Conservation (phyloP, 495 filamentous ascomycete genomes). For the Penicillium malachiteum region DNA sequence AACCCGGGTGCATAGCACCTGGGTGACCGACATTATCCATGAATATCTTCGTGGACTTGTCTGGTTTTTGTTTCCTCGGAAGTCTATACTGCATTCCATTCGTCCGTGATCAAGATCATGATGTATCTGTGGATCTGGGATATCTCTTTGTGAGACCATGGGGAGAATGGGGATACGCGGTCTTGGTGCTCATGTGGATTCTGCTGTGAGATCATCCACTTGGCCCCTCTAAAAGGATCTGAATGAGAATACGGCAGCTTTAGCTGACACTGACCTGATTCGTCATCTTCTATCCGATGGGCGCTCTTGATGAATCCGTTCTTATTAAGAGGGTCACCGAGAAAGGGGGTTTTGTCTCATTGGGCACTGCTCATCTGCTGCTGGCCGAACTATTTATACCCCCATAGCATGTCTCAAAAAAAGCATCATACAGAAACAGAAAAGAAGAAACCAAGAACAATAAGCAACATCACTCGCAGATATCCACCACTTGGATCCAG, state of each 20-base stretch:
- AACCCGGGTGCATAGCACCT: not conserved
- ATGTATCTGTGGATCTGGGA: constrained; percentile 13
- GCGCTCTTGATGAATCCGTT: not conserved
- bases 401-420: not conserved
- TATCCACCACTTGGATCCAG: not conserved
- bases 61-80: not conserved
- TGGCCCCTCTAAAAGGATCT: constrained; percentile 7
- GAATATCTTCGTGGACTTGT: not conserved
- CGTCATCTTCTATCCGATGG: constrained; percentile 3
- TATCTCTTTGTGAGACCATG: not conserved
- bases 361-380: not conserved
- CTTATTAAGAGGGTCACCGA: not conserved
- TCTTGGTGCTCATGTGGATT: constrained; percentile 1
- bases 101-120: not conserved
- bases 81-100: constrained; percentile 6
- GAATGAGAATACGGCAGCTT: constrained; percentile 4
- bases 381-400: constrained; percentile 8
- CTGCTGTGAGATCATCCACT: constrained; percentile 16
- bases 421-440: not conserved
- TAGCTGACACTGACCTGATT: constrained; percentile 14
- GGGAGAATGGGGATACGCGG: constrained; percentile 2
- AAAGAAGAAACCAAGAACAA: not conserved
- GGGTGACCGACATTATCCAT: not conserved
- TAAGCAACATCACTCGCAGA: not conserved
- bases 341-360: not conserved